Percentiles rank a stretch among this genome's conserved stretches.
phyloP scores from a whole-genome alignment of 345 rosid species.

The Clarkia xantiana region DNA sequence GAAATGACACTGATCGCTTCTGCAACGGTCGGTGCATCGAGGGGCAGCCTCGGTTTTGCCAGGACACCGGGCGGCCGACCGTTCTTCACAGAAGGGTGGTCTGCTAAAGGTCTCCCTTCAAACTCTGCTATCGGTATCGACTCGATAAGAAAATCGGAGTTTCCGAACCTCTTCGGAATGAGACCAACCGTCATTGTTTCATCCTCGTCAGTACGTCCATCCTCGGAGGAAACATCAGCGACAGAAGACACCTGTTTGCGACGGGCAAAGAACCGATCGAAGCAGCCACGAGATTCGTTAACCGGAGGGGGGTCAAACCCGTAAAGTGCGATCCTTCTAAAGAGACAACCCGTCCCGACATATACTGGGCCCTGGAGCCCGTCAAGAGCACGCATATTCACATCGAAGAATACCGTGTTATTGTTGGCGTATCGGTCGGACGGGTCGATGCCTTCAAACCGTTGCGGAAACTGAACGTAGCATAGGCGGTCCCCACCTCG shows the following conservation, averaged over 20 bases:
- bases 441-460: constrained; percentile 97
- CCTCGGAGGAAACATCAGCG: constrained; percentile 36
- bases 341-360: constrained; percentile 95
- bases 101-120: constrained; percentile 97
- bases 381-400: constrained; percentile 98
- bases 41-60: constrained; percentile 76
- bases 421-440: constrained; percentile 96
- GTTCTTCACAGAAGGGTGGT: constrained; percentile 85
- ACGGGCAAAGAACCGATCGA: constrained; percentile 45
- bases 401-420: constrained; percentile 96
- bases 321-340: constrained; percentile 80
- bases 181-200: not conserved
- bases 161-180: constrained; percentile 70
- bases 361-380: constrained; percentile 97
- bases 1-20: constrained; percentile 97
- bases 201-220: constrained; percentile 70
- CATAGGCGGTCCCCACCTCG: constrained; percentile 90
- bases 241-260: constrained; percentile 25
- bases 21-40: constrained; percentile 88
- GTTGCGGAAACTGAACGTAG: constrained; percentile 93
- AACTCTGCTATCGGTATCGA: constrained; percentile 88
- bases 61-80: constrained; percentile 97
- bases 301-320: constrained; percentile 88
- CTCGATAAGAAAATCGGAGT: constrained; percentile 69
- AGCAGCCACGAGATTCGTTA: constrained; percentile 56